Conservation (phyloP, 495 filamentous ascomycete species). For the Penicillium bialowiezense region DNA sequence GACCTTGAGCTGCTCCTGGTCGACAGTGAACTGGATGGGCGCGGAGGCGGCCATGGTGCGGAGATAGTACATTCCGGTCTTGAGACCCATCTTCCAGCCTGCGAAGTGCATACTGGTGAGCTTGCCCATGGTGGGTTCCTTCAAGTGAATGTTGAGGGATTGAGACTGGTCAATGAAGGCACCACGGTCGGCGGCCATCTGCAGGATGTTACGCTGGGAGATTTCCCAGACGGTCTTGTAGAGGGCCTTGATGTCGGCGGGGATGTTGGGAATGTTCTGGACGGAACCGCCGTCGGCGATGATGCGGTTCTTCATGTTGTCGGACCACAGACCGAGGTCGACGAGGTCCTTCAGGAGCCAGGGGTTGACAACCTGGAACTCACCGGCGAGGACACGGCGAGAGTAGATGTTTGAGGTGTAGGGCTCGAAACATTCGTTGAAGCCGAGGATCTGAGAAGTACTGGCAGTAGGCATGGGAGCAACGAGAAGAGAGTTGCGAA, state of each 20-base stretch:
- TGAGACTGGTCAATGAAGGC: conserved; percentile 99
- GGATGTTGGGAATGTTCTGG: conserved; percentile 94
- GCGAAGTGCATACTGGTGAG: conserved; percentile 99
- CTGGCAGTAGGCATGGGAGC: conserved; percentile 97
- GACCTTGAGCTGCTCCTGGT: conserved; percentile 92
- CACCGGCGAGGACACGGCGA: conserved; percentile 93
- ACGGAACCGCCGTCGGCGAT: conserved; percentile 95
- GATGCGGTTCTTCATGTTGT: conserved; percentile 99
- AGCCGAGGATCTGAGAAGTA: conserved; percentile 93
- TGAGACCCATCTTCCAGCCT: conserved; percentile 97
- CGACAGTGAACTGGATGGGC: conserved; percentile 98
- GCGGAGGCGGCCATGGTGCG: conserved; percentile 95
- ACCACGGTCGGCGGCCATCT: conserved; percentile 98
- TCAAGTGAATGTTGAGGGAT: conserved; percentile 98
- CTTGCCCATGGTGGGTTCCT: conserved; percentile 99
- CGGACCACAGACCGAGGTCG: conserved; percentile 96
- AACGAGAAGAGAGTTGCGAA: conserved; percentile 91
- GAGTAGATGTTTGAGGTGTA: conserved; percentile 99
- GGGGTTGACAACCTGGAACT: conserved; percentile 99
- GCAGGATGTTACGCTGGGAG: conserved; percentile 88
- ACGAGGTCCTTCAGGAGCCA: conserved; percentile 98
- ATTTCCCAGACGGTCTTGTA: conserved; percentile 99
- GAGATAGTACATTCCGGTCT: conserved; percentile 99
- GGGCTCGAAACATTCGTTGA: conserved; percentile 99
- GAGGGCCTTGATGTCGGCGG: conserved; percentile 88